These are phyloP conservation scores for Vanrija sp. DNA, from an alignment of 1,284 basidiomycete species.

Conservation along the genomic window DNA sequence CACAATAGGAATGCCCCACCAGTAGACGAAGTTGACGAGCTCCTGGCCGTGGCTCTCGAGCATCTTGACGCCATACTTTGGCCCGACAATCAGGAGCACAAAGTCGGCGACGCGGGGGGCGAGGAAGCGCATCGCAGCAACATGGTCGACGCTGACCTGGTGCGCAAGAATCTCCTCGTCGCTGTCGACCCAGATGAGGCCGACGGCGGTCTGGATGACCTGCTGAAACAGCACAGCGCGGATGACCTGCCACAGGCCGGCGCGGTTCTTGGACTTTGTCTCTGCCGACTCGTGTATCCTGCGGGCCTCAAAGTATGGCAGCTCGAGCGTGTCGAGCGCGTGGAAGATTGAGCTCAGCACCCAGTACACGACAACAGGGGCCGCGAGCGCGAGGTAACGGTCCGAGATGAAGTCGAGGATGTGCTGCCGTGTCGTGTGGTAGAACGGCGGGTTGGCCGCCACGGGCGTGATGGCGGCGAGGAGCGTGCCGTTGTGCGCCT, in stretches of 20 bases:
- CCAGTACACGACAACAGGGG: conserved; percentile 89
- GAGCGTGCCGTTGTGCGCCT: conserved; percentile 38
- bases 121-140: conserved; percentile 51
- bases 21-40: conserved; percentile 72
- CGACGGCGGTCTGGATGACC: conserved; percentile 73
- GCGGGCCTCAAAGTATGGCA: conserved; percentile 76
- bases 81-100: conserved; percentile 52
- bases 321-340: conserved; percentile 67
- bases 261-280: conserved; percentile 71
- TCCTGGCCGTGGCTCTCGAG: conserved; percentile 54
- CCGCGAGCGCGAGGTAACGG: conserved; percentile 65
- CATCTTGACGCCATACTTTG: conserved; percentile 42
- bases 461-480: conserved; percentile 37
- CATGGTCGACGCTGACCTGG: conserved; percentile 56
- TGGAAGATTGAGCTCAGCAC: conserved; percentile 73
- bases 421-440: conserved; percentile 61
- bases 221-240: conserved; percentile 81
- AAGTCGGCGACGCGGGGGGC: conserved; percentile 51
- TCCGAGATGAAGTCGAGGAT: conserved; percentile 66
- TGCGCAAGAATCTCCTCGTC: conserved; percentile 44
- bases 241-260: conserved; percentile 66
- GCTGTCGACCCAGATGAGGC: conserved; percentile 64
- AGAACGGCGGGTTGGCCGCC: conserved; percentile 44
- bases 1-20: conserved; percentile 82
- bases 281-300: conserved; percentile 86